Base-by-base conservation (phyloP, 2,329 filamentous ascomycete genomes). In the Fusarium bactridioides region DNA sequence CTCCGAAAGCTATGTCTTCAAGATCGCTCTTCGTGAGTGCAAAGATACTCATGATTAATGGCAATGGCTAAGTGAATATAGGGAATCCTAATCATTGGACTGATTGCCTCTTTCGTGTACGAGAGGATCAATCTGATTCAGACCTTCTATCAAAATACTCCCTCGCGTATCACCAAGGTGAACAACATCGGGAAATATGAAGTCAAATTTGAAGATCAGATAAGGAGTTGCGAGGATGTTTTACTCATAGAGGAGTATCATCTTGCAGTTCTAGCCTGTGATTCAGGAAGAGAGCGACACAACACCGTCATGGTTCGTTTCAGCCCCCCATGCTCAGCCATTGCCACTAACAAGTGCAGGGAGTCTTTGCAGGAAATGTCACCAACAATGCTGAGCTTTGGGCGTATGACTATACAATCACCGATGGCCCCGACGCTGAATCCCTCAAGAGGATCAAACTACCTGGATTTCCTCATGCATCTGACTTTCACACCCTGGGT, bases 181-280 rank as follows among this genome's bases (percentile, higher is more conserved):
- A 78, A 81, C 38, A 74, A 76, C 4, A 78, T 80, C n/a, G 57
- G 63, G 1, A 69, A 47, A 29, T 67, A 78, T 54, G 65, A 77
- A 6, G 29, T 84, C 74, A 81, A 79, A 51, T 84, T 84, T 58
- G 53, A 74, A 10, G 79, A 83, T 54, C 73, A 69, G n/a, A 71
- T 84, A 38, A 78, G 82, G 23, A 83, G 77, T 61, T 84, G 83
- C 33, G 82, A 84, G 58, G 83, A 84, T 75, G 78, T 71, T 2
- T 41, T 84, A 19, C 73, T 84, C 13, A 59, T 84, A 3, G 79
- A 84, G 61, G 75, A 78, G 3, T 57, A 76, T 18, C 79, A 80
- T 21, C 9, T 83, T 4, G 83, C 82, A 4, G 74, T 84, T 33
- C 53, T 83, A 7, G 79, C 76, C 19, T 84, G 83, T 53, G 83